Evolutionary conservation across 2,329 filamentous ascomycete species (phyloP), one percentile per base, ranked within the genome.

Genomic region (Paraphaeosphaeria minitans): DNA sequence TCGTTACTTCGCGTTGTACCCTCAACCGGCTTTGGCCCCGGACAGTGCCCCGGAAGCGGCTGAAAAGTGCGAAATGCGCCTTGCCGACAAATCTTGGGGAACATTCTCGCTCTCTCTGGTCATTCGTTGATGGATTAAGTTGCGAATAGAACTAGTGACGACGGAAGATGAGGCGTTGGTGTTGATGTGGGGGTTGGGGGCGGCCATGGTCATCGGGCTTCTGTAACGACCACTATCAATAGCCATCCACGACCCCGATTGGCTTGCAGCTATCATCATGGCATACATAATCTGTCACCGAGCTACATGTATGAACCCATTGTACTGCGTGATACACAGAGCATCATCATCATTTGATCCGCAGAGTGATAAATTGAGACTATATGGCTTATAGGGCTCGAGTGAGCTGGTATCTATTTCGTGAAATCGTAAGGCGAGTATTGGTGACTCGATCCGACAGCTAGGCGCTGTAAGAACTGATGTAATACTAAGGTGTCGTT

Each of bases 401-500:
- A 43, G 47, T 22, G 41, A 45, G 41, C 29, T 31, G 51, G 47
- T 48, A 53, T 58, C 52, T 61, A 53, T 29, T 43, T 60, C 51
- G 33, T 57, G 19, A 29, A 42, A 29, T 60, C 56, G 45, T 58
- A 35, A 55, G n/a, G 6, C 13, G 41, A 16, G 5, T 19, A 2
- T 33, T 27, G 22, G 16, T 16, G 10, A 21, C 19, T 19, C 16
- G 35, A 39, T 31, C 31, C 22, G 22, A 42, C 19, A 27, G 29
- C 29, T 64, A 76, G 39, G 71, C 75, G 64, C 81, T 85, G 65
- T 85, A 86, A 1, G 84, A 86, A 55, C 81, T 83, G 59, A 87
- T 82, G 63, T 86, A 86, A 70, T 86, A 87, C 83, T 86, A 61
- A 41, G 27, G 12, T 27, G 56, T 73, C 55, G 66, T 71, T 42